Base-by-base conservation (phyloP, 805 yeast genomes). In the Candida wancherniae region DNA sequence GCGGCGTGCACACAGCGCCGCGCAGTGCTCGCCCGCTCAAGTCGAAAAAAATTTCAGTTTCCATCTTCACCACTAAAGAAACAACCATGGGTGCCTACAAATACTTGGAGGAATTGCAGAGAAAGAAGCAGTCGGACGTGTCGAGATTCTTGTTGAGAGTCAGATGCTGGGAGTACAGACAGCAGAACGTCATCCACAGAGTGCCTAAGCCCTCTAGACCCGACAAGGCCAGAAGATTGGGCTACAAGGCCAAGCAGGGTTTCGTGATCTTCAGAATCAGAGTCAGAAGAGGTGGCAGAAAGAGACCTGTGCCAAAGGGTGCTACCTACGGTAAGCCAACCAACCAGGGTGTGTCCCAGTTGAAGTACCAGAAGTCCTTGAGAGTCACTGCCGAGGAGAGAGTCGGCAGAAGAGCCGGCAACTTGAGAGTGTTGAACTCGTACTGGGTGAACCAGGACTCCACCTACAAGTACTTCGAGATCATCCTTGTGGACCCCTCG, bases 91-190 rank as follows among this genome's bases (percentile, higher is more conserved):
- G 98, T 80, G 98, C 97, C 79, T 92, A 92, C 94, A 92, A 92
- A 72, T 92, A 92, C 73, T 81, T 92, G 70, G 96, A 90, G 77
- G 98, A 92, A 77, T 80, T 92, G 71, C 92, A 87, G 73, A 88
- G 97, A 81, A 92, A 92, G 94, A 92, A 92, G 83, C 98, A 92
- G 80, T 87, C 97, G 66, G 98, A 92, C 75, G 97, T 92, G 62
- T 76, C 84, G 77, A 85, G 98, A 76, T 92, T 92, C 86, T 77
- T 92, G 66, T 84, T 84, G 75, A 84, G 98, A 73, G 95, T 92
- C 80, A 86, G 98, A 85, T 92, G 96, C 77, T 92, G 98, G 98
- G 98, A 92, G 76, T 92, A 87, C 95, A 88, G 98, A 79, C 98
- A 92, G 78, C 81, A 82, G 79, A 81, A 77, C 63, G 97, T 88